A percentile compares a stretch with the other conserved stretches of the same genome.
phyloP scores from a whole-genome alignment of 176 grass and related monocot species.

The Carex cristatella region DNA sequence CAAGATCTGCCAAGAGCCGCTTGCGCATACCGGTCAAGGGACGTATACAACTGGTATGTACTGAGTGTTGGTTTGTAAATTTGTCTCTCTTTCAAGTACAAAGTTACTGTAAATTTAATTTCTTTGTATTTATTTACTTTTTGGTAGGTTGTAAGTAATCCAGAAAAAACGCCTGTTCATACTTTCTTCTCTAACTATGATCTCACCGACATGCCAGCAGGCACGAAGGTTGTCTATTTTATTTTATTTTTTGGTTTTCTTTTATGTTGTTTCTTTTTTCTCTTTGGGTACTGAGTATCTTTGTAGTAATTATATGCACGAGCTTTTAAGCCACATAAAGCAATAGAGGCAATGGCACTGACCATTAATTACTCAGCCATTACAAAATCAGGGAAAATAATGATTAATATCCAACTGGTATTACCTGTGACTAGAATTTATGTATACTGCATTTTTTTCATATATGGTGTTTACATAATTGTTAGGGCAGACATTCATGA shows the following conservation, averaged over 20 bases:
- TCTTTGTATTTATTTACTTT: conserved; percentile 16
- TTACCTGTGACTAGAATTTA: background rate
- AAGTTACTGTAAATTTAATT: conserved; percentile 8
- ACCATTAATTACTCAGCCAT: background rate
- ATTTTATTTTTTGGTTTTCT: background rate
- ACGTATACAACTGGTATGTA: conserved; percentile 75
- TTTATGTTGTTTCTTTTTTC: background rate
- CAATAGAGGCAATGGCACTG: background rate
- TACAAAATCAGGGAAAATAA: background rate
- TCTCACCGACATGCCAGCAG: conserved; percentile 96
- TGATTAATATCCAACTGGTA: background rate
- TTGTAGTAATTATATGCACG: background rate
- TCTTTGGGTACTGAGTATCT: background rate
- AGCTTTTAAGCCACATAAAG: background rate
- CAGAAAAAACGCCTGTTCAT: conserved; percentile 91
- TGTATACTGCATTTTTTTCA: background rate
- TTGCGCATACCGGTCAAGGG: conserved; percentile 88
- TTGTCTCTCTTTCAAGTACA: conserved; percentile 5
- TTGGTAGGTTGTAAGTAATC: conserved; percentile 87
- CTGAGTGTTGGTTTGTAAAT: background rate
- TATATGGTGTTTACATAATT: background rate
- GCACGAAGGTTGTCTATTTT: conserved; percentile 73
- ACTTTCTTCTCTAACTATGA: conserved; percentile 99
- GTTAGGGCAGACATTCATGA: conserved; percentile 91
- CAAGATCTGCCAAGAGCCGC: conserved; percentile 60